Evolutionary conservation across 768 basidiomycete species (phyloP).

Genomic region (Serpula lacrymans): DNA sequence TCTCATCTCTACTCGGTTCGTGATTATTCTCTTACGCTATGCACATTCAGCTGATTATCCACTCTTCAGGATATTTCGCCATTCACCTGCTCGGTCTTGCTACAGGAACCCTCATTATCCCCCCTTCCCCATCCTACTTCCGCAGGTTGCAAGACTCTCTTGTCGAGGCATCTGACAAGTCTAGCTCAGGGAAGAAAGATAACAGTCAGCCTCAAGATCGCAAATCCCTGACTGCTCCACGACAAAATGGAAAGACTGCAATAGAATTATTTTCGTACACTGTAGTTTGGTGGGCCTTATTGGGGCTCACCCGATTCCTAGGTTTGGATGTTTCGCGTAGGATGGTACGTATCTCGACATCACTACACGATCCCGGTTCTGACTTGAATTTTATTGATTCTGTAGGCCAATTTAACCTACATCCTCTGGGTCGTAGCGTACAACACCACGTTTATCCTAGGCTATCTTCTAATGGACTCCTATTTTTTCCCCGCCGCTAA

Average conservation of each 20-base stretch:
- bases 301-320: constrained; percentile 36
- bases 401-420: constrained; percentile 84
- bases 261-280: constrained; percentile 76
- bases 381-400: background rate
- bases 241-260: constrained; percentile 71
- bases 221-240: constrained; percentile 28
- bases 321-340: constrained; percentile 52
- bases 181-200: constrained; percentile 8
- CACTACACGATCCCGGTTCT: background rate
- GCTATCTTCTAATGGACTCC: constrained; percentile 76
- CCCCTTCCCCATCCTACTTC: constrained; percentile 73
- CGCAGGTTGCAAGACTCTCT: constrained; percentile 41
- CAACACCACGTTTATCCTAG: constrained; percentile 82
- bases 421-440: constrained; percentile 86
- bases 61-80: constrained; percentile 72
- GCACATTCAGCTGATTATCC: background rate
- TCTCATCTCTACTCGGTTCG: constrained; percentile 73
- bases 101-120: constrained; percentile 75
- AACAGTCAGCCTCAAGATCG: constrained; percentile 3
- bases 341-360: constrained; percentile 45
- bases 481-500: constrained; percentile 53
- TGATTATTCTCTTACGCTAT: background rate
- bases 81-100: constrained; percentile 86
- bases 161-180: constrained; percentile 5
- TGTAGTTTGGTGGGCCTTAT: constrained; percentile 71